Evolutionary conservation across 2,329 filamentous ascomycete genomes (phyloP).

Genomic region (Neoascochyta sp.): DNA sequence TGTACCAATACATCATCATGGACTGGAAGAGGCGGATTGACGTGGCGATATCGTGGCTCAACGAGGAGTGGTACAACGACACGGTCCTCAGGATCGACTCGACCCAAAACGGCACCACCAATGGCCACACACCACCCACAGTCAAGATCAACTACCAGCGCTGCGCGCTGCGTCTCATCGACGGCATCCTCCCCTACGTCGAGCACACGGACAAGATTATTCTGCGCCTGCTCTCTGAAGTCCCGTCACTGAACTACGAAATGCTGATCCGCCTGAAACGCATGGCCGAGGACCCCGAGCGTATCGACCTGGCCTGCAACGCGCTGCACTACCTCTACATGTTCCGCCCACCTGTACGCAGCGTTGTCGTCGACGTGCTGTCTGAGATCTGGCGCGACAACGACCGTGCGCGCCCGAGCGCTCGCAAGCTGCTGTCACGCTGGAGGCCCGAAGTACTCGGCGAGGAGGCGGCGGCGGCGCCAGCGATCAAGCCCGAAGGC

Average conservation of each 20-base stretch:
- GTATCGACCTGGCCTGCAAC: slow-evolving; percentile 57
- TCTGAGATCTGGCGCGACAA: slow-evolving; percentile 55
- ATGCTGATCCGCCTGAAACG: slow-evolving; percentile 70
- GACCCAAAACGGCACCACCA: slow-evolving; percentile 35
- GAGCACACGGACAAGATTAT: slow-evolving; percentile 86
- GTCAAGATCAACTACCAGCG: slow-evolving; percentile 64
- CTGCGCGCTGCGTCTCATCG: slow-evolving; percentile 76
- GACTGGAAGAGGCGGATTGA: slow-evolving; percentile 90
- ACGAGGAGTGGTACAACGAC: slow-evolving; percentile 98
- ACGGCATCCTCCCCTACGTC: slow-evolving; percentile 86
- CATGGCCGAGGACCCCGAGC: slow-evolving; percentile 61
- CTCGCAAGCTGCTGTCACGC: slow-evolving; percentile 52
- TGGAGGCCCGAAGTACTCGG: slow-evolving; percentile 52
- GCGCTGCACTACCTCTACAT: slow-evolving; percentile 51
- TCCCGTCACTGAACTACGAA: slow-evolving; percentile 70
- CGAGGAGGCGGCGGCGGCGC: slow-evolving; percentile 11
- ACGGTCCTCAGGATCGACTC: slow-evolving; percentile 48
- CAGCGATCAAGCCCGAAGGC: slow-evolving; percentile 21
- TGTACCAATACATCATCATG: slow-evolving; percentile 84
- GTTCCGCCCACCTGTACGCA: slow-evolving; percentile 56
- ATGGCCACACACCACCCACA: slow-evolving; percentile 42
- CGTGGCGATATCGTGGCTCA: slow-evolving; percentile 87
- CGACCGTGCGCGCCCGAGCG: slow-evolving; percentile 45
- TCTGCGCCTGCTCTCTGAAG: slow-evolving; percentile 85
- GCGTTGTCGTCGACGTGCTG: slow-evolving; percentile 55